Conservation (phyloP, 768 basidiomycete genomes). For the Lyophyllum decastes region DNA sequence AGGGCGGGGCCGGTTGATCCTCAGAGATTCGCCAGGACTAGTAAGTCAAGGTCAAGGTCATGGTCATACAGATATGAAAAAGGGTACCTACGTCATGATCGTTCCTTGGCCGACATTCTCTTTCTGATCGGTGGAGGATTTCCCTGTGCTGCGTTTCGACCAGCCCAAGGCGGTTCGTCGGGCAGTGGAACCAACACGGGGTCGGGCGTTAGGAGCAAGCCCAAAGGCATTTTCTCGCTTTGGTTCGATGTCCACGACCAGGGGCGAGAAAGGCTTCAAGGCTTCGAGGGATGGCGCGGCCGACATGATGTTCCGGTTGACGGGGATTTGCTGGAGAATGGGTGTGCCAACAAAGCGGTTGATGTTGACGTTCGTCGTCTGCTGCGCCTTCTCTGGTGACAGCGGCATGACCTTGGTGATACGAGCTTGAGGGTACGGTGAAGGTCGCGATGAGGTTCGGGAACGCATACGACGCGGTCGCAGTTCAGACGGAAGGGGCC, state of each 20-base stretch:
- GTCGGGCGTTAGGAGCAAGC: constrained; percentile 39
- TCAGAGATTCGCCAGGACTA: constrained; percentile 49
- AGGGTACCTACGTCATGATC: constrained; percentile 55
- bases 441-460: constrained; percentile 69
- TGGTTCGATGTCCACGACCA: constrained; percentile 35
- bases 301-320: constrained; percentile 42
- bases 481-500: constrained; percentile 74
- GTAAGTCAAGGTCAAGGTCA: constrained; percentile 2
- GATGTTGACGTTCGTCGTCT: constrained; percentile 18
- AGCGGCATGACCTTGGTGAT: constrained; percentile 40
- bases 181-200: constrained; percentile 55
- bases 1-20: constrained; percentile 52
- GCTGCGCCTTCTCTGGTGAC: constrained; percentile 39
- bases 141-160: constrained; percentile 63
- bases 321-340: constrained; percentile 43
- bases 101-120: constrained; percentile 48
- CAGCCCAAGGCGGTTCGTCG: constrained; percentile 61
- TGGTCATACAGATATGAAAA: background rate
- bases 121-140: constrained; percentile 52
- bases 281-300: constrained; percentile 37
- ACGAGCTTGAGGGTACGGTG: constrained; percentile 67
- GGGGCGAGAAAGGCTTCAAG: constrained; percentile 45
- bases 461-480: constrained; percentile 63
- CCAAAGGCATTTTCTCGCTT: constrained; percentile 40
- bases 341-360: constrained; percentile 22